These are phyloP conservation scores for Thelonectria discophora DNA, from an alignment of 2,329 filamentous ascomycete species.

Conservation along the genomic window DNA sequence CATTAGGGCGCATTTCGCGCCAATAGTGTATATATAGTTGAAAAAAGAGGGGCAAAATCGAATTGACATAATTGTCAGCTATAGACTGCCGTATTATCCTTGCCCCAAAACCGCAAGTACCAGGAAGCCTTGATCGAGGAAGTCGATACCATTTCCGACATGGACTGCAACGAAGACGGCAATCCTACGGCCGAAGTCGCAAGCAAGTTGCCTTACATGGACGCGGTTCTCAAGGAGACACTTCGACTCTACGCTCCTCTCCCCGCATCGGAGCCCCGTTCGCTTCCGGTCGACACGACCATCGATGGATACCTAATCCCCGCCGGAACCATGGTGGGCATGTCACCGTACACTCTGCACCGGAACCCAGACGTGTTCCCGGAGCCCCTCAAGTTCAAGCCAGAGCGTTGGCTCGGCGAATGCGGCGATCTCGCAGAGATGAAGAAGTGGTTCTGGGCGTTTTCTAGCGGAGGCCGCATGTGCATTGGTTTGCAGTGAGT, in stretches of 20 bases:
- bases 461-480: conserved; percentile 38
- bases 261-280: conserved; percentile 60
- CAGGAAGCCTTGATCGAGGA: conserved; percentile 57
- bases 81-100: too few relatives aligned
- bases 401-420: conserved; percentile 40
- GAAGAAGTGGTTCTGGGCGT: conserved; percentile 40
- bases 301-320: conserved; percentile 42
- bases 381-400: conserved; percentile 38
- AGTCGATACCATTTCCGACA: conserved; percentile 43
- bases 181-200: conserved; percentile 47
- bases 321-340: conserved; percentile 37
- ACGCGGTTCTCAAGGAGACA: conserved; percentile 61
- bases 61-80: too few relatives aligned
- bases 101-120: conserved; percentile 50
- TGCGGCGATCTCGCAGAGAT: conserved; percentile 25
- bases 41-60: too few relatives aligned
- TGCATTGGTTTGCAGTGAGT: conserved; percentile 41
- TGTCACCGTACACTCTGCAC: conserved; percentile 41
- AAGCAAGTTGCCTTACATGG: conserved; percentile 54
- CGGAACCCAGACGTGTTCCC: conserved; percentile 37
- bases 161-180: conserved; percentile 31
- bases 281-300: conserved; percentile 27
- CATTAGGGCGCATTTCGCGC: too few relatives aligned
- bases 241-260: conserved; percentile 60
- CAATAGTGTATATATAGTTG: too few relatives aligned